phyloP scores from a whole-genome alignment of 495 filamentous ascomycete genomes.

The Parachaetomium inaequale region DNA sequence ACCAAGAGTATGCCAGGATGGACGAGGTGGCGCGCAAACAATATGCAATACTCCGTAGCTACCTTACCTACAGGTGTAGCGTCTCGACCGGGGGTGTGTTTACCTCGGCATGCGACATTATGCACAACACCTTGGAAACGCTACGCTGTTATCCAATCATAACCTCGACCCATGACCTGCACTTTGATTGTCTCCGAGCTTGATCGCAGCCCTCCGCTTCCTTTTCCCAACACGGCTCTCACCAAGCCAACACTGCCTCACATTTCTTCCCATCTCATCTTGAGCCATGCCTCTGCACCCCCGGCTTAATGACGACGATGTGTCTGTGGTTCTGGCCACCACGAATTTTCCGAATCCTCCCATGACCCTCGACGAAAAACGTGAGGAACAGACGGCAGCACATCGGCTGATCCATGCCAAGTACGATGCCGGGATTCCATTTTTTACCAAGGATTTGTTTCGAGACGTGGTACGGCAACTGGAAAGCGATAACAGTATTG shows the following conservation, averaged over 20 bases:
- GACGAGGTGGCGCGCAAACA: no score
- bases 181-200: no score
- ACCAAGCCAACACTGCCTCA: no score
- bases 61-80: neutral
- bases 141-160: no score
- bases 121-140: no score
- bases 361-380: neutral
- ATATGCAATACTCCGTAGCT: neutral
- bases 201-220: no score
- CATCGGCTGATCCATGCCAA: neutral
- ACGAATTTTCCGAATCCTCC: no score
- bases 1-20: neutral
- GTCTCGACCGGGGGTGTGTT: neutral
- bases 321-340: no score
- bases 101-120: neutral
- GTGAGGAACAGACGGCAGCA: neutral
- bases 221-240: no score
- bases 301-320: no score
- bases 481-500: neutral
- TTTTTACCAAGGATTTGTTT: neutral
- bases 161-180: no score
- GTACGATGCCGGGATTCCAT: neutral
- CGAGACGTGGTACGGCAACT: slow-evolving; percentile 4
- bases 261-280: no score
- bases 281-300: neutral